These are phyloP conservation scores for Lipomyces mesembrius DNA, from an alignment of 805 yeast genomes.

Conservation along the genomic window DNA sequence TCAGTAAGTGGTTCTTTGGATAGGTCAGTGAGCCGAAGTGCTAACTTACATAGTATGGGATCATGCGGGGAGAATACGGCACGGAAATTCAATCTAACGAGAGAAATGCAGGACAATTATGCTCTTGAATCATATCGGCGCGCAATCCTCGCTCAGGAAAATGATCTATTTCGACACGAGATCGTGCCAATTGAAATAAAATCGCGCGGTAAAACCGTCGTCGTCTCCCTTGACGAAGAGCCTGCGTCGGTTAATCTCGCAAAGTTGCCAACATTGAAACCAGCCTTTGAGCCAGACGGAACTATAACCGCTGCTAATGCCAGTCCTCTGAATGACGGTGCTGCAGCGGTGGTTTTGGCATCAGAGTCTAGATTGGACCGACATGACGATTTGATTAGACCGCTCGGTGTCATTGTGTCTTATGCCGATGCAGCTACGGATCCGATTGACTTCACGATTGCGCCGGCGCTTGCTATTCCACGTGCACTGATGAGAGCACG, in stretches of 20 bases:
- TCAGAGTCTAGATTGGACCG: slow-evolving; percentile 76
- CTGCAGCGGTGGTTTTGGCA: slow-evolving; percentile 85
- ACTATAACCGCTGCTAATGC: slow-evolving; percentile 97
- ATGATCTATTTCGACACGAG: slow-evolving; percentile 77
- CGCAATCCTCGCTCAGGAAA: slow-evolving; percentile 70
- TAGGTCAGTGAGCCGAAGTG: background rate
- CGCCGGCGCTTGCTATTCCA: slow-evolving; percentile 92
- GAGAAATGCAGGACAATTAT: slow-evolving; percentile 84
- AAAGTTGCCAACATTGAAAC: slow-evolving; percentile 74
- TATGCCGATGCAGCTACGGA: slow-evolving; percentile 97
- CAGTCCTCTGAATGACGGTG: slow-evolving; percentile 93
- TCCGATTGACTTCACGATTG: slow-evolving; percentile 91
- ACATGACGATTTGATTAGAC: slow-evolving; percentile 58
- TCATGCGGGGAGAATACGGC: slow-evolving; percentile 95
- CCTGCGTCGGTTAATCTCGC: slow-evolving; percentile 68
- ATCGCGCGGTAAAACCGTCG: slow-evolving; percentile 67
- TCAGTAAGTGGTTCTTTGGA: slow-evolving; percentile 37
- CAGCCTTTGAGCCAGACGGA: slow-evolving; percentile 91
- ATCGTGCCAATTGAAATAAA: slow-evolving; percentile 82
- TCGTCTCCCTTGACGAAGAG: slow-evolving; percentile 78
- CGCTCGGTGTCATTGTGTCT: slow-evolving; percentile 76
- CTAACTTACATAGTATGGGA: slow-evolving; percentile 67
- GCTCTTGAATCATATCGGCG: slow-evolving; percentile 82
- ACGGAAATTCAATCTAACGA: slow-evolving; percentile 67
- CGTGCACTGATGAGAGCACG: slow-evolving; percentile 85